Base-by-base conservation (phyloP, 345 rosid genomes). In the Salix exigua region DNA sequence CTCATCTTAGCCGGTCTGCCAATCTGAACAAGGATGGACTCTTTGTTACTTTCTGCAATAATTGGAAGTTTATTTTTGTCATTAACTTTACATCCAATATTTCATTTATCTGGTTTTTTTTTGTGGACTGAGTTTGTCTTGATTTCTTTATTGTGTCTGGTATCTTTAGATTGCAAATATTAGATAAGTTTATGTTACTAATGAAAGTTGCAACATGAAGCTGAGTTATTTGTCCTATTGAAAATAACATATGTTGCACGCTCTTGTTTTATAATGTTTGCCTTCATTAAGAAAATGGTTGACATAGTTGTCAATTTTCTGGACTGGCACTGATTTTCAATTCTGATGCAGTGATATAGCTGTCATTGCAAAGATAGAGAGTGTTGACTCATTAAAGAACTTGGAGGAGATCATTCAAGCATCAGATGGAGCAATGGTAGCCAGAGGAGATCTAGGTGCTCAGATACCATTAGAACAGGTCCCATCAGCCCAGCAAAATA, bases 391-490 rank as follows among this genome's bases (percentile, higher is more conserved):
- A 4, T 77, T 96, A 78, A 91, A 76, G 81, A 96, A 92, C 83
- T 88, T 96, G 86, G 96, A 94, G 86, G 97, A 91, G 75, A 96
- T 96, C 65, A 84, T 94, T 66, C 85, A 31, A 81, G 96, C 97
- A 77, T 94, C 99, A 64, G 98, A 94, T 85, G 99, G 99, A 80
- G 99, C 99, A 81, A 96, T 96, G 99, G 99, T 96, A 33, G 99
- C 99, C 51, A 93, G 99, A 88, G 99, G 97, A 26, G 99, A 96
- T 79, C 81, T 96, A 73, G 99, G 98, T 79, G 99, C 99, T 80
- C 99, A 96, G 91, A 92, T 92, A 78, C 99, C 99, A 62, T 87
- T 96, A 70, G 99, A 96, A 81, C 97, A 96, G 89, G 99, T 96
- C 75, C 99, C 98, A 63, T 84, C 98, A 66, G 96, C 97, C 51